Percentiles rank a stretch among this genome's conserved stretches.
Conservation (phyloP, 208 protist genomes). For the Lotmaria passim region DNA sequence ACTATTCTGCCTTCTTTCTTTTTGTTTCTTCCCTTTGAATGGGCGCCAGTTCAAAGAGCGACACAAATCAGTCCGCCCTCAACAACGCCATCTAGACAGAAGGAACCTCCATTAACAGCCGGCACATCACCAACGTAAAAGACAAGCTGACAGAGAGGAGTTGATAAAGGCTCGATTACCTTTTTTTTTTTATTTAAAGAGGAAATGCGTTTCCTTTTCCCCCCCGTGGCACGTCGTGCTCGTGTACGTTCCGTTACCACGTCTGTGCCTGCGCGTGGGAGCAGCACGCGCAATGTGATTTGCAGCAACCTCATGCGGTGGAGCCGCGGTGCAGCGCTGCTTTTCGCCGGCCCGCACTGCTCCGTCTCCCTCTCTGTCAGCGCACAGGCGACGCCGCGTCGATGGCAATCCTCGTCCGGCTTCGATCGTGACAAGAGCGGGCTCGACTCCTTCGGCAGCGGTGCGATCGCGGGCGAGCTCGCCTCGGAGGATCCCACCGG, state of each 20-base stretch:
- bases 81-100: no score
- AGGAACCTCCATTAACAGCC: no score
- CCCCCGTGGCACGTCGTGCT: constrained; percentile 5
- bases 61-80: no score
- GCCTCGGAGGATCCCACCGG: constrained; percentile 48
- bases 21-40: neutral
- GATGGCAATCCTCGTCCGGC: constrained; percentile 29
- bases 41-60: no score
- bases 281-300: neutral
- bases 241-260: neutral
- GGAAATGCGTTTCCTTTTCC: constrained; percentile 10
- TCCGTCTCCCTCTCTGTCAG: neutral
- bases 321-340: neutral
- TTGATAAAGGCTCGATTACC: no score
- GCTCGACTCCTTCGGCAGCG: neutral
- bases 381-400: constrained; percentile 2
- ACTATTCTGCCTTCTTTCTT: neutral
- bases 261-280: neutral
- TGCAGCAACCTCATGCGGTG: neutral
- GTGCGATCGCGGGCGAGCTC: neutral
- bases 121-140: no score
- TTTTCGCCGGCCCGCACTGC: neutral
- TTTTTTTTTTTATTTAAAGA: neutral
- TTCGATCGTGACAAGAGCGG: neutral
- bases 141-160: no score